phyloP scores from a whole-genome alignment of 768 basidiomycete species.

The Serendipita sp. region DNA sequence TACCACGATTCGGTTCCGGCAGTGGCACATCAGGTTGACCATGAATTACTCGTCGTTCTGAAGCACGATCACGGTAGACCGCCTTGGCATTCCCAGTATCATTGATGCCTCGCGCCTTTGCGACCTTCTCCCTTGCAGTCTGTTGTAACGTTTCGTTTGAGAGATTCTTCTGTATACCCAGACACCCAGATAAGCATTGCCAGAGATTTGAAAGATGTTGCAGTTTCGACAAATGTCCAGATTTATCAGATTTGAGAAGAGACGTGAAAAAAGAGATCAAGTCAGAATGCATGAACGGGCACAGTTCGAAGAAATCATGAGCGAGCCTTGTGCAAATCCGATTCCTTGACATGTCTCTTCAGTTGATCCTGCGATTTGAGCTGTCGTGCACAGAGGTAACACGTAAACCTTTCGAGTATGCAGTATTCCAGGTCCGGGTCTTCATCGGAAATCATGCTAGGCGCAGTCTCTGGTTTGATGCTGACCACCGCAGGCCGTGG shows the following conservation, averaged over 20 bases:
- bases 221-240: not conserved
- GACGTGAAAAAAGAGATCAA: constrained; percentile 17
- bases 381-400: constrained; percentile 82
- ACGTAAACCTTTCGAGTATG: constrained; percentile 57
- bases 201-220: not conserved
- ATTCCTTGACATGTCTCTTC: constrained; percentile 81
- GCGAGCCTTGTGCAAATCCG: constrained; percentile 86
- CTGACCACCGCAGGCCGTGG: constrained; percentile 14
- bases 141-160: constrained; percentile 59
- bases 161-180: constrained; percentile 58
- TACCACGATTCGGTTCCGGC: constrained; percentile 24
- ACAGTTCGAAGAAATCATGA: constrained; percentile 16
- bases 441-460: constrained; percentile 7
- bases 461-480: not conserved
- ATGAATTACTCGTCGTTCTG: constrained; percentile 77
- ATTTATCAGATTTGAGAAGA: constrained; percentile 5
- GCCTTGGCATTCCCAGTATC: constrained; percentile 20
- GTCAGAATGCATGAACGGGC: constrained; percentile 20
- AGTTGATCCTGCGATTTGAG: constrained; percentile 82
- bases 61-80: constrained; percentile 81
- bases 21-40: constrained; percentile 81
- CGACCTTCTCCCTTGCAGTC: constrained; percentile 39
- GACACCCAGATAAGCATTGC: constrained; percentile 6
- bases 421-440: constrained; percentile 71
- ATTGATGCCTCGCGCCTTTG: constrained; percentile 35